Base-by-base conservation (phyloP, 2,329 filamentous ascomycete species). In the Byssochlamys sp. region DNA sequence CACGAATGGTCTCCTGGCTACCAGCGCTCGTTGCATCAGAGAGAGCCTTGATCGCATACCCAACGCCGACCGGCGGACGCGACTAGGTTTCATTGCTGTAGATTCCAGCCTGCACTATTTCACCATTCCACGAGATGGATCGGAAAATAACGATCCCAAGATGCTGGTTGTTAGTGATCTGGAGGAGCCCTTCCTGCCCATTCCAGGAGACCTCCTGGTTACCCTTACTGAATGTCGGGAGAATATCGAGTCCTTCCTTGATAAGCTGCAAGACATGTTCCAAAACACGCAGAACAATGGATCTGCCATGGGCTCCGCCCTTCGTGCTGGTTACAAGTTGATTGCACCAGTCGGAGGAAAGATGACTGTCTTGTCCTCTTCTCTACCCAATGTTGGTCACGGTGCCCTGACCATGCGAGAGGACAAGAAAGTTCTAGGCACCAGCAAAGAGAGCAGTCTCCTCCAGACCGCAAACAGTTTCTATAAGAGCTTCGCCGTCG, bases 401-500 rank as follows among this genome's bases (percentile, higher is more conserved):
- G 94, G 92, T 58, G 91, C 91, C 77, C 84, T 95, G 57, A 91
- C 95, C 39, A 89, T 95, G 84, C 84, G 94, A 67, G 92, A 97
- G 75, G 91, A 99, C 74, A 96, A 96, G 80, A 96, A 96, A 76
- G 76, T 95, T 14, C 80, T 99, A 26, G 94, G 94, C 35, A 99
- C 94, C 1, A 91, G 87, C 63, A 96, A 96, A 74, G 94, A 99
- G 72, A 90, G 84, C 63, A 80, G 82, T 60, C 81, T 99, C 31
- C 78, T 99, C 55, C 92, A 97, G 72, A 96, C 94, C 0, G 89
- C 85, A 48, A 96, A 91, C 77, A 91, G 89, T 69, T 99, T 97
- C 75, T 99, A 97, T 82, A 99, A 99, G 81, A 95, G 90, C 67
- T 99, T 99, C 68, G 94, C 94, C 0, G 94, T 99, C 2, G 94